Evolutionary conservation across 2,329 filamentous ascomycete species (phyloP), one percentile per base, ranked within the genome.

Genomic region (Beauveria scarabaeidicola): DNA sequence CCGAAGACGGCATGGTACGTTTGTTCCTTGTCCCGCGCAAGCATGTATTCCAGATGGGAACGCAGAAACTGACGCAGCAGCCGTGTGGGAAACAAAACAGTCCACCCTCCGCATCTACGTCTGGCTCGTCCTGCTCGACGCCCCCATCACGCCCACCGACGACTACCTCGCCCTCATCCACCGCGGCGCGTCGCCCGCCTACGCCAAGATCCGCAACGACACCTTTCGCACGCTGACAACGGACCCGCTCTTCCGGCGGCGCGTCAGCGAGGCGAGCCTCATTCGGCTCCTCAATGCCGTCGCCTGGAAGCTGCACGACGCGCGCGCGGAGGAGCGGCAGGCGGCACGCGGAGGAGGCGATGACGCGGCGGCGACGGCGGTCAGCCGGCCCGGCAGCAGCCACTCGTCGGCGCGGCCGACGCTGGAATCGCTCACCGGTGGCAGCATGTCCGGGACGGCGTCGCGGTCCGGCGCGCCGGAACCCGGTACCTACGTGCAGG

Each of bases 141-240:
- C 92, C 36, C 87, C 91, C 7, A 85, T 96, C 47, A 78, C 97
- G 63, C 82, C 87, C 48, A 96, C 94, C 61, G 90, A 96, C 67
- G 82, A 88, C 62, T 99, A 99, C 72, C 88, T 97, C 64, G 82
- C 84, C 60, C 87, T 97, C 48, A 88, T 99, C 64, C 91, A 96
- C 69, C 90, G 94, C 64, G 93, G 94, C 63, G 89, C 93, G 25
- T 97, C 93, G 3, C 92, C 93, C 1, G 92, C 91, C 50, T 96
- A 99, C 76, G 86, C 90, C 68, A 99, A 99, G 77, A 99, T 99
- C 70, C 90, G 92, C 71, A 97, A 99, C 74, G 94, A 99, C 73
- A 97, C 94, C 44, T 97, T 97, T 73, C 90, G 94, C 67, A 99
- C 94, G 0, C 80, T 99, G 58, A 94, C 94, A 36, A 97, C 93